A percentile compares a stretch with the other conserved stretches of the same genome.
Evolutionary conservation across 345 rosid genomes (phyloP).

Genomic region (Gossypium anomalum): DNA sequence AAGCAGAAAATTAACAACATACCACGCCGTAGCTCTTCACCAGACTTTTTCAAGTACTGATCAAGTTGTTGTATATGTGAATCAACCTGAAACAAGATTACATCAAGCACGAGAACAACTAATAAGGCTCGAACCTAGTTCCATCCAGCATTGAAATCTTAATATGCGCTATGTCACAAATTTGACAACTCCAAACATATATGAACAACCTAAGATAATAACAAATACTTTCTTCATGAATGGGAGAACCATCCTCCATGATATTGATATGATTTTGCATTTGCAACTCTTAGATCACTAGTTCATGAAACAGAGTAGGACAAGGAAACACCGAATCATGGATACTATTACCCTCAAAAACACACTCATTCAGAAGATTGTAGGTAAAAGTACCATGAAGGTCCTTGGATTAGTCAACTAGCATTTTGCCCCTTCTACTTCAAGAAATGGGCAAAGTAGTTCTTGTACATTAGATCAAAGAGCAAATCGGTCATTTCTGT

Average conservation of each 20-base stretch:
- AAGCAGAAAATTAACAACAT: slow-evolving; percentile 3
- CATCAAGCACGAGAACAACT: not conserved
- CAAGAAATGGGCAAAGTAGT: no score
- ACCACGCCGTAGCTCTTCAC: slow-evolving; percentile 85
- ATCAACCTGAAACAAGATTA: slow-evolving; percentile 64
- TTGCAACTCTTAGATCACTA: slow-evolving; percentile 8
- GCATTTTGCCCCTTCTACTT: no score
- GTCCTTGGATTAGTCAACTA: no score
- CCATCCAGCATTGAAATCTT: not conserved
- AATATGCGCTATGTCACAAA: not conserved
- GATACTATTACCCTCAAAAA: not conserved
- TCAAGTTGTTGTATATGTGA: slow-evolving; percentile 91
- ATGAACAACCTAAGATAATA: not conserved
- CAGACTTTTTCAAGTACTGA: slow-evolving; percentile 72
- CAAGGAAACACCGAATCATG: not conserved
- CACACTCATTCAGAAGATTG: not conserved
- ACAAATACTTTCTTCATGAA: not conserved
- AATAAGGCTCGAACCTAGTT: not conserved
- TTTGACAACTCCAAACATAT: not conserved
- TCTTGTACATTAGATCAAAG: no score
- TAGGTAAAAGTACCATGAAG: no score
- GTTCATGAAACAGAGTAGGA: not conserved
- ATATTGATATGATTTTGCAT: not conserved
- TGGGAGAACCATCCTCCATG: not conserved
- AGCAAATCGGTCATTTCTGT: no score